A percentile compares a stretch with the other conserved stretches of the same genome.
Evolutionary conservation across 148 eudicot species (phyloP).

Genomic region (Polygonum maritimum): DNA sequence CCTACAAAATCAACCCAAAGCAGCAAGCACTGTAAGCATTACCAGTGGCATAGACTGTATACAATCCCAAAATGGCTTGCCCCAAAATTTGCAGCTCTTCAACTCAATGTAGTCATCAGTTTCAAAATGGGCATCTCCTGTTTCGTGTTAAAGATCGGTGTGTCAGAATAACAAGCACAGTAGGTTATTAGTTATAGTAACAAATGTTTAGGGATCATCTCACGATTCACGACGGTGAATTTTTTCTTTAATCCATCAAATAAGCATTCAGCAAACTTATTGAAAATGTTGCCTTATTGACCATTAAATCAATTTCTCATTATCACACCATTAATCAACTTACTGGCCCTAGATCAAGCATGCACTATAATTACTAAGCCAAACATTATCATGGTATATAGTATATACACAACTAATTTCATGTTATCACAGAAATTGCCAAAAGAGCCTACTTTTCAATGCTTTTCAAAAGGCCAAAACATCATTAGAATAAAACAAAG

Average conservation of each 20-base stretch:
- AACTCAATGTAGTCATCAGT: neutral
- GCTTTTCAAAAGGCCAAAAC: too few species aligned
- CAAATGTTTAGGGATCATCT: too few species aligned
- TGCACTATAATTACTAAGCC: too few species aligned
- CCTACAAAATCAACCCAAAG: neutral
- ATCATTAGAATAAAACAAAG: too few species aligned
- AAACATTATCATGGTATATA: too few species aligned
- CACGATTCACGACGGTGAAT: too few species aligned
- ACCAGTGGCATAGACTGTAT: neutral
- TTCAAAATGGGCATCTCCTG: neutral
- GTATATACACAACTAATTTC: too few species aligned
- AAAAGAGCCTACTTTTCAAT: too few species aligned
- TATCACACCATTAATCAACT: too few species aligned
- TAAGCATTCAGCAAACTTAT: neutral
- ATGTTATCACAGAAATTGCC: too few species aligned
- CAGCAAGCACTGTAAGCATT: neutral
- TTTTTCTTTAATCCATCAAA: too few species aligned
- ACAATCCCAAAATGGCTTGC: neutral
- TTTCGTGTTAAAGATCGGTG: neutral
- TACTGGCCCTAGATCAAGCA: too few species aligned
- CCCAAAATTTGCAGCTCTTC: constrained; percentile 3
- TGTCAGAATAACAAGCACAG: neutral
- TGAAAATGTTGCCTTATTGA: neutral
- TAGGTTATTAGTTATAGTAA: neutral
- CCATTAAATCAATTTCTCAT: neutral